These are phyloP conservation scores for Candida nemodendra DNA, from an alignment of 805 yeast species.

Conservation along the genomic window DNA sequence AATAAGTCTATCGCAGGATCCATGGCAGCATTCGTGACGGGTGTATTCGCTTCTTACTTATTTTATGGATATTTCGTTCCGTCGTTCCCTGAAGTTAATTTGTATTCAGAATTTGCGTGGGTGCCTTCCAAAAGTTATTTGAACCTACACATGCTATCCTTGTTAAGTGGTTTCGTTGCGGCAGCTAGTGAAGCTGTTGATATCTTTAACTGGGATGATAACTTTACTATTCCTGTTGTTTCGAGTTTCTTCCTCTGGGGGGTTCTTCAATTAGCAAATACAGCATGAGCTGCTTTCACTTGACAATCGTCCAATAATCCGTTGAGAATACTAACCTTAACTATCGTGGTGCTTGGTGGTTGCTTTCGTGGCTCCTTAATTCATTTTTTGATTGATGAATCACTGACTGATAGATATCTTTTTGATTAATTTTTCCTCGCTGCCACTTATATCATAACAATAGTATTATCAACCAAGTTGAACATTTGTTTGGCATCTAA, in stretches of 20 bases:
- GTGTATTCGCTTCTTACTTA: conserved; percentile 61
- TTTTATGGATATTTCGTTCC: conserved; percentile 79
- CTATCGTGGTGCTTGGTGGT: too few species aligned
- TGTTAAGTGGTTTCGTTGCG: conserved; percentile 76
- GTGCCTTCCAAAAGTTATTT: conserved; percentile 57
- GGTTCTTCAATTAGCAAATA: conserved; percentile 20
- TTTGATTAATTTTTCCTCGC: too few species aligned
- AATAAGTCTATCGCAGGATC: conserved; percentile 90
- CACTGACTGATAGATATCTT: too few species aligned
- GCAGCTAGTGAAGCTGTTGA: conserved; percentile 85
- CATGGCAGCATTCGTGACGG: conserved; percentile 76
- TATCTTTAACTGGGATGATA: conserved; percentile 79
- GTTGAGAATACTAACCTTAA: too few species aligned
- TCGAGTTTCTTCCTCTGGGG: conserved; percentile 60
- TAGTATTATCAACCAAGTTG: too few species aligned
- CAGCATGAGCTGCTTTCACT: not conserved
- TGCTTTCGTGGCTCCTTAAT: too few species aligned
- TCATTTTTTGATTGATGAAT: too few species aligned
- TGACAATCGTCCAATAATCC: not conserved
- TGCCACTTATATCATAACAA: too few species aligned
- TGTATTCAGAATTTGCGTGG: conserved; percentile 60
- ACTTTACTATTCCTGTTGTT: conserved; percentile 88
- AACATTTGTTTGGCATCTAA: too few species aligned
- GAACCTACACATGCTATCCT: conserved; percentile 49
- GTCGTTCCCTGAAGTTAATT: conserved; percentile 49